Percentiles rank a stretch among this genome's conserved stretches.
phyloP scores from a whole-genome alignment of 139 green algal species.

The Chlorella sorokiniana region DNA sequence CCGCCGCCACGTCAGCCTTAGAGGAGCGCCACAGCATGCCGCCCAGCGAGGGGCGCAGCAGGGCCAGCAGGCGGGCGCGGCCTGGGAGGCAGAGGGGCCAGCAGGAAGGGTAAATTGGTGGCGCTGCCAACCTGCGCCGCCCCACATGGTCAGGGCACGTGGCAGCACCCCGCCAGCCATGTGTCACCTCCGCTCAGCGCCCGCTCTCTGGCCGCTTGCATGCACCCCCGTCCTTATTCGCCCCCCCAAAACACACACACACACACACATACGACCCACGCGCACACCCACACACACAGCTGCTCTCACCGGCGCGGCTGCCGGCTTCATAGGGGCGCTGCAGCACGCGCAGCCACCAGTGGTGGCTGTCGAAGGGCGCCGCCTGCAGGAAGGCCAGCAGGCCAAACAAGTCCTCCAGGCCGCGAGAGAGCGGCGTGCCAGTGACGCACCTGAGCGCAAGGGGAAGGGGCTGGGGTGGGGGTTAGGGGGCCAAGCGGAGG shows the following conservation, averaged over 20 bases:
- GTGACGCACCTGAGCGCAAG: constrained; percentile 53
- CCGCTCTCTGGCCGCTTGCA: too few species aligned
- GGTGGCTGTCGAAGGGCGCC: constrained; percentile 49
- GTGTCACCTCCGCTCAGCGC: too few species aligned
- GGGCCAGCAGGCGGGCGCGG: constrained; percentile 38
- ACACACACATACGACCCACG: too few species aligned
- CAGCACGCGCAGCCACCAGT: constrained; percentile 70
- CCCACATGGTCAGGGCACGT: too few species aligned
- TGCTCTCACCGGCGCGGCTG: constrained; percentile 26
- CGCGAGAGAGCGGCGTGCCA: constrained; percentile 84
- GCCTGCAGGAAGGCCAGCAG: constrained; percentile 84
- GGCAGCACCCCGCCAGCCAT: too few species aligned
- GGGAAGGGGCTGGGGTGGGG: neutral
- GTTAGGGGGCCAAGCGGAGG: neutral
- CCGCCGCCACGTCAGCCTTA: constrained; percentile 78
- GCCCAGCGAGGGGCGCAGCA: constrained; percentile 57
- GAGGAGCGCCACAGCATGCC: constrained; percentile 88
- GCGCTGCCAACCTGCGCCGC: too few species aligned
- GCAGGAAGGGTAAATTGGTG: neutral
- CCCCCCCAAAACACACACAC: too few species aligned
- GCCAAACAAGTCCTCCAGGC: constrained; percentile 87
- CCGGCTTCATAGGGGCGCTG: constrained; percentile 61
- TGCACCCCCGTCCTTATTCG: too few species aligned
- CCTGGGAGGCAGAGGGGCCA: too few species aligned
- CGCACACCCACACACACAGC: neutral